Evolutionary conservation across 179 eudicot species (phyloP).

Genomic region (Silene noctiflora): DNA sequence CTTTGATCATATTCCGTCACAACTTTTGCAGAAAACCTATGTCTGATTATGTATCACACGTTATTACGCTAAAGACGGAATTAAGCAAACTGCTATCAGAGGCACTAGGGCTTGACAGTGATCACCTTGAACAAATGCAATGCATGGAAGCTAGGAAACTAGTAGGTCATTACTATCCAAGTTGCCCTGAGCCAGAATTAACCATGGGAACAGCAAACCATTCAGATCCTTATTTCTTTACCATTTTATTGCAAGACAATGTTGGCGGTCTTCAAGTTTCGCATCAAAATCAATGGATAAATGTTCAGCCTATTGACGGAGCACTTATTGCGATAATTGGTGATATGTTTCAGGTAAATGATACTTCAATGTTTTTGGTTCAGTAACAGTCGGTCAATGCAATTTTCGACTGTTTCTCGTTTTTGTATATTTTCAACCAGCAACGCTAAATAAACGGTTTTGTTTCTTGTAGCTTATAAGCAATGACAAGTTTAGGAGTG

Average conservation of each 20-base stretch:
- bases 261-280: conserved; percentile 45
- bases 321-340: conserved; percentile 46
- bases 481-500: conserved; percentile 38
- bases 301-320: conserved; percentile 39
- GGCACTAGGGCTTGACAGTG: conserved; percentile 38
- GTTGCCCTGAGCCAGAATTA: conserved; percentile 48
- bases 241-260: conserved; percentile 40
- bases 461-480: conserved; percentile 33
- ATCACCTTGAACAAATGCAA: conserved; percentile 33
- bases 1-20: not conserved
- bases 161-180: conserved; percentile 48
- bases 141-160: conserved; percentile 46
- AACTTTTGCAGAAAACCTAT: conserved; percentile 32
- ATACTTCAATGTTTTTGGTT: too few species aligned
- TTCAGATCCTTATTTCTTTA: conserved; percentile 44
- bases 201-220: conserved; percentile 44
- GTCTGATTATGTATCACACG: conserved; percentile 31
- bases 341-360: conserved; percentile 46
- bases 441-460: not conserved
- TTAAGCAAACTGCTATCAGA: conserved; percentile 38
- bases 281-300: conserved; percentile 44
- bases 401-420: too few species aligned
- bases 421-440: too few species aligned
- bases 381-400: too few species aligned
- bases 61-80: conserved; percentile 25